Percentiles rank a stretch among this genome's conserved stretches.
Evolutionary conservation across 257 asterid species (phyloP).

Genomic region (Solanum bukasovii): DNA sequence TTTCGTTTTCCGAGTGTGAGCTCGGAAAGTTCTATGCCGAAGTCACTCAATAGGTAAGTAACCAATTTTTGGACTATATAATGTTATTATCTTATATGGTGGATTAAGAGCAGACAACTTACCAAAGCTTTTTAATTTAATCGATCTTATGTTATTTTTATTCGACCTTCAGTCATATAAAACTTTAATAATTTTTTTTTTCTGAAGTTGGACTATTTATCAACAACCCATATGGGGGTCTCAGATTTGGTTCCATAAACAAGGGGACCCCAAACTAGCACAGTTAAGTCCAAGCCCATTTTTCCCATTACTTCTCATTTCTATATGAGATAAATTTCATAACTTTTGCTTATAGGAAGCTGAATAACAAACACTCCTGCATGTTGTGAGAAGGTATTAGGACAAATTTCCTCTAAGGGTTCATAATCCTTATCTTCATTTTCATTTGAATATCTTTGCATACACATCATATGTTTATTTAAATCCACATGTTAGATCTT

Average conservation of each 20-base stretch:
- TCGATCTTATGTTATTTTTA: too few species aligned
- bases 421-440: neutral
- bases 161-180: neutral
- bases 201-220: neutral
- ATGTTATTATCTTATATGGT: neutral
- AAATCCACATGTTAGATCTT: neutral
- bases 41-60: neutral
- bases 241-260: neutral
- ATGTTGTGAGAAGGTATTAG: neutral
- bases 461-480: neutral
- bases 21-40: neutral
- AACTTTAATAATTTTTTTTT: too few species aligned
- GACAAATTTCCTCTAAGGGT: neutral
- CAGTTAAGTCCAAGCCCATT: neutral
- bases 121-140: neutral
- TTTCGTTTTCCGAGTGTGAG: neutral
- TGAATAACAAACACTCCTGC: neutral
- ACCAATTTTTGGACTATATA: neutral
- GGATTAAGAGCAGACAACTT: rapidly evolving
- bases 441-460: neutral
- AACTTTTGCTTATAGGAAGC: slow-evolving; percentile 1
- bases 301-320: neutral
- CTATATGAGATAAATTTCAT: neutral
- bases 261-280: neutral
- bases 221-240: neutral